A percentile compares a stretch with the other conserved stretches of the same genome.
These are phyloP conservation scores for Colletotrichum theobromicola DNA, from an alignment of 2,329 filamentous ascomycete species.

Conservation along the genomic window DNA sequence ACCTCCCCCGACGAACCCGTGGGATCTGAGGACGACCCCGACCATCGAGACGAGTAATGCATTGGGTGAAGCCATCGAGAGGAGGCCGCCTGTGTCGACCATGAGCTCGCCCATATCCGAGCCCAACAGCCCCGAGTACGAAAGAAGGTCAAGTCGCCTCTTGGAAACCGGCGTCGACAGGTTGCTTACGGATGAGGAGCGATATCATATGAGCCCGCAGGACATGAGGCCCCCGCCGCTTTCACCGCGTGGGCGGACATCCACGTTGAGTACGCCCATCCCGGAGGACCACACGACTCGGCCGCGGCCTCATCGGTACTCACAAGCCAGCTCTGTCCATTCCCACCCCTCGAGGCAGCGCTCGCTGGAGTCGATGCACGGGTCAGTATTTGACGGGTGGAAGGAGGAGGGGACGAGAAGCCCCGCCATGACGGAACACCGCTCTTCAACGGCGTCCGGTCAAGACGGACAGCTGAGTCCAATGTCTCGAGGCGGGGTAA, in stretches of 20 bases:
- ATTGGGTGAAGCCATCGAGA: not conserved
- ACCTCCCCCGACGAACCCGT: constrained; percentile 16
- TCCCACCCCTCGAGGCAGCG: constrained; percentile 30
- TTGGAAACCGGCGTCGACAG: not conserved
- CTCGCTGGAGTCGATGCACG: constrained; percentile 40
- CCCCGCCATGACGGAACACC: constrained; percentile 22
- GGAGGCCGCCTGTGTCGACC: constrained; percentile 11
- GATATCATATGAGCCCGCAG: constrained; percentile 13
- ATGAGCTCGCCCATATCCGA: constrained; percentile 14
- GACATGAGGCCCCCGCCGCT: not conserved
- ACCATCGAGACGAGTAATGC: not conserved
- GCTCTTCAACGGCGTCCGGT: constrained; percentile 20
- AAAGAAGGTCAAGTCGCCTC: not conserved
- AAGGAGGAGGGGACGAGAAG: constrained; percentile 29
- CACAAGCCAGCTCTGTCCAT: constrained; percentile 16
- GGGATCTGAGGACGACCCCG: constrained; percentile 4
- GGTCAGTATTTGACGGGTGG: constrained; percentile 37
- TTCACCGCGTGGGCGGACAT: not conserved
- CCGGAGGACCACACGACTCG: constrained; percentile 3
- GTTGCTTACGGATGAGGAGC: constrained; percentile 8
- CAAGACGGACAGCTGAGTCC: constrained; percentile 8
- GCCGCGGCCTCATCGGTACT: constrained; percentile 1
- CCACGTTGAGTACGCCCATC: not conserved
- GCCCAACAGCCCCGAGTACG: not conserved
- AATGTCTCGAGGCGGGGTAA: not conserved